These are phyloP conservation scores for Uronychia binucleata DNA, from an alignment of 73 alveolate species.

Conservation along the genomic window DNA sequence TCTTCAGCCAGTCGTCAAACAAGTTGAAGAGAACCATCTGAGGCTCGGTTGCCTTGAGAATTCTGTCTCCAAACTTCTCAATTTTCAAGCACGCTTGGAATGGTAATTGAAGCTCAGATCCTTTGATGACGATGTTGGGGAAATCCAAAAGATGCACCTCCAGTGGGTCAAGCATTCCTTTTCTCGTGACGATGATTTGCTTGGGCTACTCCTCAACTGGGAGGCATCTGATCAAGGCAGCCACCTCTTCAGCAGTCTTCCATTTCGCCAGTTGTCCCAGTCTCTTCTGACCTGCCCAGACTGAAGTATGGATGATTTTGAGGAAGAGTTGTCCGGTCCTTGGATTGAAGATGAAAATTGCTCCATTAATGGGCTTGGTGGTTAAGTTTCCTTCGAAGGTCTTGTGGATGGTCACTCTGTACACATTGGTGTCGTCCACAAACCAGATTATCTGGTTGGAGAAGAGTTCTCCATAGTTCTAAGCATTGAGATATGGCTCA, in stretches of 20 bases:
- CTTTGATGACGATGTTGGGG: conserved; percentile 99
- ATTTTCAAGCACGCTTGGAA: conserved; percentile 96
- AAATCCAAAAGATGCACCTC: conserved; percentile 99
- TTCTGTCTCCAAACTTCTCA: conserved; percentile 97
- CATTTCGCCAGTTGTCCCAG: conserved; percentile 99
- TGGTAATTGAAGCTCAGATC: conserved; percentile 98
- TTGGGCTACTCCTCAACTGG: conserved; percentile 99
- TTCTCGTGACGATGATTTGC: conserved; percentile 99
- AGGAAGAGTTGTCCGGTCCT: conserved; percentile 99
- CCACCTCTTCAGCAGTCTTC: conserved; percentile 99
- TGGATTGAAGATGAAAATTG: conserved; percentile 99
- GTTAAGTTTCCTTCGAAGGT: conserved; percentile 99
- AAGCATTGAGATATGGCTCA: conserved; percentile 99
- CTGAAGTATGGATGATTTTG: conserved; percentile 99
- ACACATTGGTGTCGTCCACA: conserved; percentile 99
- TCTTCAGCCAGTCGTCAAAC: conserved; percentile 99
- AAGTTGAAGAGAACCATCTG: conserved; percentile 98
- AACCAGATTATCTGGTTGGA: conserved; percentile 98
- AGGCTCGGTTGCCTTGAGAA: conserved; percentile 99
- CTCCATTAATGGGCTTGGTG: conserved; percentile 99
- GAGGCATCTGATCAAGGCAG: conserved; percentile 98
- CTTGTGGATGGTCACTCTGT: conserved; percentile 99
- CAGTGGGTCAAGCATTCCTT: conserved; percentile 99
- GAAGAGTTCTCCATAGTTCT: conserved; percentile 98
- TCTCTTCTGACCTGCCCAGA: conserved; percentile 99